Evolutionary conservation across 305 asterid genomes (phyloP).

Genomic region (Fraxinus dipetala): DNA sequence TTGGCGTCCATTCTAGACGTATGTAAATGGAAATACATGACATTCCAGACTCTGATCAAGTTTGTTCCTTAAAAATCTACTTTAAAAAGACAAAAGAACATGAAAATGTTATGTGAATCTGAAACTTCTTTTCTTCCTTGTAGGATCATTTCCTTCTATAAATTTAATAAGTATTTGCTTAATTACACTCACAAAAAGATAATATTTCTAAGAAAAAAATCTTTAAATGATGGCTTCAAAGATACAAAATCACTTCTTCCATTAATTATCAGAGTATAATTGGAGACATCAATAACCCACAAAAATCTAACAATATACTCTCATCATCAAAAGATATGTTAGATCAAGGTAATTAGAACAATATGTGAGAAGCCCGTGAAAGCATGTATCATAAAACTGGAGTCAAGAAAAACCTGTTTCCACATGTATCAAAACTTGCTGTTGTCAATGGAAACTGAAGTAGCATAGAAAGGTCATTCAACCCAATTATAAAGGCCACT

Average conservation of each 20-base stretch:
- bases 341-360: background rate
- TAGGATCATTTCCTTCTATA: background rate
- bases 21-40: background rate
- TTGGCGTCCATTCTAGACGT: background rate
- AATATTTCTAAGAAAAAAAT: constrained; percentile 1
- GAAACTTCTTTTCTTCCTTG: background rate
- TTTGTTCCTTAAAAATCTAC: background rate
- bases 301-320: background rate
- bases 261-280: background rate
- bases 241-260: background rate
- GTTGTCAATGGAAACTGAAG: background rate
- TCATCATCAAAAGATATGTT: constrained; percentile 4
- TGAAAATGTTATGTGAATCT: background rate
- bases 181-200: background rate
- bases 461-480: background rate
- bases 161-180: background rate
- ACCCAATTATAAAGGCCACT: background rate
- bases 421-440: background rate
- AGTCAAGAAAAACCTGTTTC: background rate
- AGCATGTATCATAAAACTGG: background rate
- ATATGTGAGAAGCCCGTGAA: background rate
- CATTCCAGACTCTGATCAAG: background rate
- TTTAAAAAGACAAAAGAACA: background rate
- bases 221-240: background rate
- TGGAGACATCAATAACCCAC: constrained; percentile 12